phyloP scores from a whole-genome alignment of 257 asterid species.

The Cruciata laevipes region DNA sequence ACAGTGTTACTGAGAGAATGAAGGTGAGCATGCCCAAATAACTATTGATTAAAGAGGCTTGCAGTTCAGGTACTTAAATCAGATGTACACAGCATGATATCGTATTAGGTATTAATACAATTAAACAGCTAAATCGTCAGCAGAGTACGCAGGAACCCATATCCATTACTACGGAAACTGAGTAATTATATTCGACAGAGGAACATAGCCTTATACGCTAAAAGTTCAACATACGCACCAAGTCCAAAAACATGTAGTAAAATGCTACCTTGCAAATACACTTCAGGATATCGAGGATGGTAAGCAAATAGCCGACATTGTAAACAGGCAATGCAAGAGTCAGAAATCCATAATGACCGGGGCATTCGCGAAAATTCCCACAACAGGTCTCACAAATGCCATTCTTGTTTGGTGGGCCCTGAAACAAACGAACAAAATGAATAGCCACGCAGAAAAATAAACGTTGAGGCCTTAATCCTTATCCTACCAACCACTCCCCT shows the following conservation, averaged over 20 bases:
- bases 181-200: not conserved
- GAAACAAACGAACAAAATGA: slow-evolving; percentile 18
- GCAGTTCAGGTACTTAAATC: not conserved
- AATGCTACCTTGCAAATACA: slow-evolving; percentile 92
- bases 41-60: not conserved
- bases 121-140: not conserved
- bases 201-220: not conserved
- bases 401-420: slow-evolving; percentile 84
- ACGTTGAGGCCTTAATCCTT: not conserved
- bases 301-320: slow-evolving; percentile 63
- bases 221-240: not conserved
- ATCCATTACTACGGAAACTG: not conserved
- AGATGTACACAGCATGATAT: not conserved
- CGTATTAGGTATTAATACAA: not conserved
- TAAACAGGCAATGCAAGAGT: slow-evolving; percentile 72
- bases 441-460: not conserved
- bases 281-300: slow-evolving; percentile 72
- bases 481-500: not conserved
- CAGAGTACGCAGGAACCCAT: not conserved
- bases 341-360: slow-evolving; percentile 87
- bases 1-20: not conserved
- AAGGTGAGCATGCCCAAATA: not conserved
- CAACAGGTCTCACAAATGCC: slow-evolving; percentile 58
- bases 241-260: not conserved
- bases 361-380: slow-evolving; percentile 62